Conservation (phyloP, 495 filamentous ascomycete species). For the Pseudotulostoma volvatum region DNA sequence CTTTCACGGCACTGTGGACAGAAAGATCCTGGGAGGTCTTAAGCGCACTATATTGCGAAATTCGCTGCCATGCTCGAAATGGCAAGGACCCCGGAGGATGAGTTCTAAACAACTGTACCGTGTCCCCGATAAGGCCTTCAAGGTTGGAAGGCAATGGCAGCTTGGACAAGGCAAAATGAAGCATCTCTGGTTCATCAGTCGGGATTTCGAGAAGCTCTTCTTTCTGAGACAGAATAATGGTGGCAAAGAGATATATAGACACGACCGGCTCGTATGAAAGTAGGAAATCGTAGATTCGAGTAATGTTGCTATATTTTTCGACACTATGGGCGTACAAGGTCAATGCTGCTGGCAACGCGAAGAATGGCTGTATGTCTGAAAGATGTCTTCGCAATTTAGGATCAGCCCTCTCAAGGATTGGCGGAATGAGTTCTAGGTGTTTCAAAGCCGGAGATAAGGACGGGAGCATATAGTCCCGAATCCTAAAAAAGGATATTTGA, state of each 20-base stretch:
- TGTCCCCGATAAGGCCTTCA: slow-evolving; percentile 52
- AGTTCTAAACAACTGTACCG: slow-evolving; percentile 41
- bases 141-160: slow-evolving; percentile 73
- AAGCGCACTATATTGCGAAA: slow-evolving; percentile 63
- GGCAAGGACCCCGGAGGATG: slow-evolving; percentile 61
- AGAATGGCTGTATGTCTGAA: slow-evolving; percentile 66
- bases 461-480: slow-evolving; percentile 95
- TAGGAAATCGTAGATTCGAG: slow-evolving; percentile 80
- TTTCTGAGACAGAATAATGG: slow-evolving; percentile 64
- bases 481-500: slow-evolving; percentile 70
- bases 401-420: slow-evolving; percentile 57
- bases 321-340: slow-evolving; percentile 96
- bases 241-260: slow-evolving; percentile 78
- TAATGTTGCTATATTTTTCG: slow-evolving; percentile 69
- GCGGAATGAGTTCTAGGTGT: slow-evolving; percentile 71
- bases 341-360: slow-evolving; percentile 75
- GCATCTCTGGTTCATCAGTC: slow-evolving; percentile 79
- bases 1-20: slow-evolving; percentile 32
- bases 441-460: slow-evolving; percentile 62
- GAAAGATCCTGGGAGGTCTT: slow-evolving; percentile 51
- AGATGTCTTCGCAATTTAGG: slow-evolving; percentile 53
- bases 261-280: slow-evolving; percentile 73
- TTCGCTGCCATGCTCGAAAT: slow-evolving; percentile 43
- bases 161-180: slow-evolving; percentile 77
- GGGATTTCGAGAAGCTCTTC: slow-evolving; percentile 70